phyloP scores from a whole-genome alignment of 768 basidiomycete species.

The Phaeotremella fagi region DNA sequence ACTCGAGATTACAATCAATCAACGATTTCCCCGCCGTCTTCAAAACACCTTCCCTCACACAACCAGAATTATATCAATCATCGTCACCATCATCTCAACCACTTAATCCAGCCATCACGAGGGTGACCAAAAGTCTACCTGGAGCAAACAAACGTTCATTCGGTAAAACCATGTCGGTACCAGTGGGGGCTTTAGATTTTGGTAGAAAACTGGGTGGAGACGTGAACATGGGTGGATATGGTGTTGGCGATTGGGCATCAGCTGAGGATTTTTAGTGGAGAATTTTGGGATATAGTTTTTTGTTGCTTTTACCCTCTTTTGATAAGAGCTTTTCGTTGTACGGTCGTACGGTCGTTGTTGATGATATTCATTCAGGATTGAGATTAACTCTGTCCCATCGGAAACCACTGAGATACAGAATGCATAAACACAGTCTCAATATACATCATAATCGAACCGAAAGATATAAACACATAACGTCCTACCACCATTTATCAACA shows the following conservation, averaged over 20 bases:
- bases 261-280: conserved; percentile 26
- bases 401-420: too few species aligned
- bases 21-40: conserved; percentile 39
- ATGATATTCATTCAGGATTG: too few species aligned
- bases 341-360: too few species aligned
- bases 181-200: conserved; percentile 16
- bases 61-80: conserved; percentile 29
- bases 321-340: too few species aligned
- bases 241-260: conserved; percentile 36
- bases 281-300: background rate
- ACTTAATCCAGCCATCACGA: background rate
- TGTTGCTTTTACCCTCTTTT: background rate
- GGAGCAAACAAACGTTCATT: conserved; percentile 8
- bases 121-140: conserved; percentile 18
- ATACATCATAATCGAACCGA: too few species aligned
- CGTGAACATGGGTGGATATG: conserved; percentile 39
- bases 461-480: too few species aligned
- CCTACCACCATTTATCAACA: background rate
- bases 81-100: background rate
- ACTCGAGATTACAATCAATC: conserved; percentile 5
- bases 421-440: too few species aligned
- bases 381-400: too few species aligned
- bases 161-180: conserved; percentile 39
- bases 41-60: conserved; percentile 25
- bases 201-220: conserved; percentile 20